Conservation (phyloP, 208 protist species). For the Leishmania amazonensis region DNA sequence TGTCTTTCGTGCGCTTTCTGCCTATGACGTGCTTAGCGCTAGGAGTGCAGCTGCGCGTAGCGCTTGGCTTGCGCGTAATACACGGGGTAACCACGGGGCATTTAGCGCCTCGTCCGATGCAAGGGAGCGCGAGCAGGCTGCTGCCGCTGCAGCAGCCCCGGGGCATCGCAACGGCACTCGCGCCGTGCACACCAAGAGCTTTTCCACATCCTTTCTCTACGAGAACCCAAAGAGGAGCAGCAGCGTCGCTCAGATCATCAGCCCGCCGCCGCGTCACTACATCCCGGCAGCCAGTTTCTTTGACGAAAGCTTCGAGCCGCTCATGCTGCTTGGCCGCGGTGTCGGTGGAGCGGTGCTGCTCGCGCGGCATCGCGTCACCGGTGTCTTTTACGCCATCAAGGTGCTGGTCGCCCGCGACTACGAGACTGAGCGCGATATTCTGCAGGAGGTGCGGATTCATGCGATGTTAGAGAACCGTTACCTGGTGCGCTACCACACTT, state of each 20-base stretch:
- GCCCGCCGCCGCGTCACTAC: slow-evolving; percentile 15
- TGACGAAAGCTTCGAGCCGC: slow-evolving; percentile 86
- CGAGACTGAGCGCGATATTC: slow-evolving; percentile 58
- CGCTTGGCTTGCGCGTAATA: neutral
- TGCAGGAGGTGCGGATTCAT: slow-evolving; percentile 81
- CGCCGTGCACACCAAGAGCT: neutral
- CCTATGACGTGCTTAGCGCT: slow-evolving; percentile 9
- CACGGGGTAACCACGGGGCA: neutral
- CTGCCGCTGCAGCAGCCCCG: too few species aligned
- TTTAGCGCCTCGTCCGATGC: neutral
- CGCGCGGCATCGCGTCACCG: slow-evolving; percentile 74
- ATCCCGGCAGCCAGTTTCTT: slow-evolving; percentile 62
- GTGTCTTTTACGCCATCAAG: slow-evolving; percentile 87
- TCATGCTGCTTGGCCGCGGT: slow-evolving; percentile 68
- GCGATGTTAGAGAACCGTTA: slow-evolving; percentile 56
- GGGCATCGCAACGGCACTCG: neutral
- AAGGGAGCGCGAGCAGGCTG: neutral
- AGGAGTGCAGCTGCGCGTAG: neutral
- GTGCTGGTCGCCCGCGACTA: slow-evolving; percentile 73
- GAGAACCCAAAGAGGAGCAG: slow-evolving; percentile 6
- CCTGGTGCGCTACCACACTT: slow-evolving; percentile 80
- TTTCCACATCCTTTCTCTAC: slow-evolving; percentile 11
- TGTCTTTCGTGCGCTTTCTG: slow-evolving; percentile 15
- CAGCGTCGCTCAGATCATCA: slow-evolving; percentile 26
- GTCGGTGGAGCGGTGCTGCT: slow-evolving; percentile 78